These are phyloP conservation scores for Penicillium sp. DNA, from an alignment of 2,329 filamentous ascomycete species.

Conservation along the genomic window DNA sequence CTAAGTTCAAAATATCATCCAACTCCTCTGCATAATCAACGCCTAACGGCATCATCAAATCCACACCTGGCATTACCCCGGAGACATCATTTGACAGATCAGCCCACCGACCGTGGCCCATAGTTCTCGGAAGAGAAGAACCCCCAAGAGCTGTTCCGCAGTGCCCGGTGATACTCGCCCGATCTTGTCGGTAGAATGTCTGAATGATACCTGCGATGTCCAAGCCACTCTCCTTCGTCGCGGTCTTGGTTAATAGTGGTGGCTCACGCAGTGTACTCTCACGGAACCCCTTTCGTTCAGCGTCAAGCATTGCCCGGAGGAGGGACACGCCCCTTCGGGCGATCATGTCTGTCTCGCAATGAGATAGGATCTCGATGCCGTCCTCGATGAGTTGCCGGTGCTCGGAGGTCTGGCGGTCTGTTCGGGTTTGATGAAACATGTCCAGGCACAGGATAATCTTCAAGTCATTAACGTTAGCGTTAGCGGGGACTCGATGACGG, in stretches of 20 bases:
- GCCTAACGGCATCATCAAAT: slow-evolving; percentile 10
- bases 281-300: slow-evolving; percentile 4
- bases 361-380: slow-evolving; percentile 21
- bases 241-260: background rate
- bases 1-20: slow-evolving; percentile 23
- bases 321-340: slow-evolving; percentile 25
- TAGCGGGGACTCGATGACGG: background rate
- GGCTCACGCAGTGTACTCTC: background rate
- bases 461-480: background rate
- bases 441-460: slow-evolving; percentile 44
- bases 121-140: background rate
- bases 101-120: slow-evolving; percentile 5
- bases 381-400: slow-evolving; percentile 24
- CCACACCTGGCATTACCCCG: background rate
- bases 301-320: slow-evolving; percentile 15
- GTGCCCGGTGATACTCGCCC: background rate
- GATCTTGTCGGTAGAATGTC: slow-evolving; percentile 18
- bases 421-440: slow-evolving; percentile 33
- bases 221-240: slow-evolving; percentile 2
- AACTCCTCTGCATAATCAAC: slow-evolving; percentile 18
- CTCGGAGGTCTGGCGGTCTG: slow-evolving; percentile 20
- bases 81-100: background rate
- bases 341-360: slow-evolving; percentile 28
- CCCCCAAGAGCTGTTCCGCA: background rate
- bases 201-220: slow-evolving; percentile 22